Evolutionary conservation across 768 basidiomycete species (phyloP), one percentile per base, ranked within the genome.

Genomic region (Serendipita vermifera): DNA sequence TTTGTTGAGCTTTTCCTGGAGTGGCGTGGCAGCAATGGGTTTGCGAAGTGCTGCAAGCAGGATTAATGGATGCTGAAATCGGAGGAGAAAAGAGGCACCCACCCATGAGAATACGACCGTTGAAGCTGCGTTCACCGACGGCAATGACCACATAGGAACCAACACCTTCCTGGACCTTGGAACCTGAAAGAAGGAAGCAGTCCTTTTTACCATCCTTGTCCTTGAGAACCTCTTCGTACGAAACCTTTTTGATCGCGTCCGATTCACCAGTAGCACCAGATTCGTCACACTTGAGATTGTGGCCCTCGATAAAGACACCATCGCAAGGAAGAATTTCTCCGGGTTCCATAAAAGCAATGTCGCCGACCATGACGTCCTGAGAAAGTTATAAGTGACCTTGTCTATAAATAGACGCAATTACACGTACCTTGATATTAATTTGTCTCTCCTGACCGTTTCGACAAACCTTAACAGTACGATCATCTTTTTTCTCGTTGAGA

Each of bases 61-160:
- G n/a, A n/a, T n/a, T n/a, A n/a, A n/a, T n/a, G n/a, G n/a, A n/a
- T n/a, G n/a, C 20, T 17, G 20, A 24, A 24, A 26, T 17, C 46
- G 5, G 43, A 56, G 40, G 33, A 55, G 54, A 57, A 39, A 58
- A 17, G 40, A n/a, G n/a, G n/a, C n/a, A 71, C 83, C 32, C 64
- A 94, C 91, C 86, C 83, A 94, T 94, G 88, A 98, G 91, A 64
- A 97, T 92, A 40, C 91, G 80, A 36, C 96, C 96, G 66, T 97
- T 91, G 70, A 97, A 98, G 62, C 85, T 89, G 71, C 84, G 87
- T 11, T 79, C 80, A 9, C 96, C 96, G 48, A 98, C 90, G 2
- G 90, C 83, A 53, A 96, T 85, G 53, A 97, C 81, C 46, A 99
- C 83, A 64, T 98, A 99, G 57, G 74, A 77, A 26, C 96, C 96